Percentiles rank a stretch among this genome's conserved stretches.
These are phyloP conservation scores for Ophiosphaerella korrae DNA, from an alignment of 2,329 filamentous ascomycete genomes.

Conservation along the genomic window DNA sequence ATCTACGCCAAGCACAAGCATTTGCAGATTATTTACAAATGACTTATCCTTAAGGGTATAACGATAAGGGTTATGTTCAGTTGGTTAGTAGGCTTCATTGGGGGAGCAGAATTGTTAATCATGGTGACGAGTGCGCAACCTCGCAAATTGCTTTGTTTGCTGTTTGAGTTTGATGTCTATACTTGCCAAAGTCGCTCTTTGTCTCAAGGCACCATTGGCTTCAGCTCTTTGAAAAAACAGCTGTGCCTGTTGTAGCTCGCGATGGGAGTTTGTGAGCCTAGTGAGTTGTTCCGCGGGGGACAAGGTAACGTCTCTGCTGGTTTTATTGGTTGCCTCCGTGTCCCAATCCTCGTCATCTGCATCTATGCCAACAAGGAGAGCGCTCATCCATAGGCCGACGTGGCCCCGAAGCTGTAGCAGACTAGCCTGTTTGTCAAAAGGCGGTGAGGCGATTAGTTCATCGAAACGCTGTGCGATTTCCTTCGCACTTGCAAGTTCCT, in stretches of 20 bases:
- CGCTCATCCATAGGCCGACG: constrained; percentile 74
- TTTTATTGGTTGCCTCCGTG: constrained; percentile 6
- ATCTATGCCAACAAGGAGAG: constrained; percentile 59
- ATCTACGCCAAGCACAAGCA: too few species aligned
- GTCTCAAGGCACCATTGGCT: constrained; percentile 20
- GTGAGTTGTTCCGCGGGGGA: constrained; percentile 13
- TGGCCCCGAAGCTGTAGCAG: constrained; percentile 75
- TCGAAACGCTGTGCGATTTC: constrained; percentile 74
- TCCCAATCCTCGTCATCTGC: constrained; percentile 22
- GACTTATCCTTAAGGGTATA: too few species aligned
- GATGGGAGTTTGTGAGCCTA: constrained; percentile 20
- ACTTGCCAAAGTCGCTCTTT: constrained; percentile 19
- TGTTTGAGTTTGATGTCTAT: constrained; percentile 24
- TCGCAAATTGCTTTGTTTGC: constrained; percentile 19
- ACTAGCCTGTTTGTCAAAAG: constrained; percentile 70
- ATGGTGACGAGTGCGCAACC: background rate
- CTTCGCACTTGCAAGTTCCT: constrained; percentile 64
- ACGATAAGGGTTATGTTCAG: too few species aligned
- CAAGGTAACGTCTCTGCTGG: background rate
- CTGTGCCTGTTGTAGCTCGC: constrained; percentile 29
- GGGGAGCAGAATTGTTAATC: background rate
- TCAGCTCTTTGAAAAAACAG: constrained; percentile 29
- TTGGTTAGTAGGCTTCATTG: background rate
- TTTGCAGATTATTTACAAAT: too few species aligned
- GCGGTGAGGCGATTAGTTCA: constrained; percentile 68